Base-by-base conservation (phyloP, 139 green algal species). In the Picochlorum costavermella region DNA sequence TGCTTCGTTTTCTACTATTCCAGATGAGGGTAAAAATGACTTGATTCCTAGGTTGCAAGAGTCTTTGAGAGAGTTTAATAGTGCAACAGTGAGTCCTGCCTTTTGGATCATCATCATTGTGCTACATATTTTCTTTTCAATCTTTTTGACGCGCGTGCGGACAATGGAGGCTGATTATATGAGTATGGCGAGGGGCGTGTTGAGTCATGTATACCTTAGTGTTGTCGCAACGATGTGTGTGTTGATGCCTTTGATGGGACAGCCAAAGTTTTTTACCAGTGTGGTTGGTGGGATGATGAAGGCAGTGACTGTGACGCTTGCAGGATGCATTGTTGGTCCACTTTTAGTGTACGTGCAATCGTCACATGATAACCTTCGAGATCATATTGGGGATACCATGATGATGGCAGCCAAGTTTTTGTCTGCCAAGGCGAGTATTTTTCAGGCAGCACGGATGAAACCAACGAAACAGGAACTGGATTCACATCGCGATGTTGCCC, bases 81-180 rank as follows among this genome's bases (percentile, higher is more conserved):
- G 16, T 4, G 9, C 2, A 10, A 51, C 45, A 25, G 45, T 51
- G 45, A 51, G 5, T 51, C 45, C 45, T 20, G 26, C 13, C 23
- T 72, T 60, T 45, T 72, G 55, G 51, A 51, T 14, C 16, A 30
- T 66, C 31, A 37, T 72, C 14, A 72, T 72, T 56, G 65, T 61
- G 25, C 65, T 72, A 3, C 6, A 31, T 4, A 51, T 31, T 4
- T 2, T 66, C 5, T 17, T 37, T n/a, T 50, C 61, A 8, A 8
- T 66, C 4, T 43, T 56, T 6, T 16, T 56, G 4, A 25, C 45
- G 45, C 23, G 31, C 8, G 29, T 43, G 2, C 40, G 37, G 1
- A 50, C 55, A 4, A 30, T 56, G 3, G 5, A 46, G 5, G 46
- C 14, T 13, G 65, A 67, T 17, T 58, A 67, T 5, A 28, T 17